Evolutionary conservation across 164 flowering plant genomes (phyloP).

Genomic region (Taxillus chinensis): DNA sequence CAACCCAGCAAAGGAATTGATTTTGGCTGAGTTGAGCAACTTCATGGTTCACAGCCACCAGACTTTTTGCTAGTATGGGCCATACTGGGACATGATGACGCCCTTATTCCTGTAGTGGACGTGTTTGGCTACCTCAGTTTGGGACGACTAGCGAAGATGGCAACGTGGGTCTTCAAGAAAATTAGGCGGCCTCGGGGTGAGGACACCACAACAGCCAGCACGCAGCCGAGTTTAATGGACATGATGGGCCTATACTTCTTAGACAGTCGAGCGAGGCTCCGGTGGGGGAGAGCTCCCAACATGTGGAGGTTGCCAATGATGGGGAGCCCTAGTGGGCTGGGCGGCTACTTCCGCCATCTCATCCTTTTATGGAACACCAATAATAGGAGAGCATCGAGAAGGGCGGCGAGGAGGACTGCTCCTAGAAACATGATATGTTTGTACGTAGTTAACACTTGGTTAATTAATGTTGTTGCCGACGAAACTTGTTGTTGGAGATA

Average conservation of each 20-base stretch:
- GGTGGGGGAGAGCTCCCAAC: conserved; percentile 5
- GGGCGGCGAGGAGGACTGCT: not conserved
- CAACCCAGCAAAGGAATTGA: not conserved
- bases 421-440: not conserved
- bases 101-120: not conserved
- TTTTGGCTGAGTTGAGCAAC: not conserved
- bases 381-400: not conserved
- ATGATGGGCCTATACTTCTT: conserved; percentile 8
- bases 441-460: no score
- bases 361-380: not conserved
- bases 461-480: no score
- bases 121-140: not conserved
- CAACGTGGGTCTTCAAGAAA: conserved; percentile 7
- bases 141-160: conserved; percentile 8
- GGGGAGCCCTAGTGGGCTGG: conserved; percentile 6
- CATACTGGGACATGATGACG: not conserved
- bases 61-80: not conserved
- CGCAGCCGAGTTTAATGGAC: conserved; percentile 2
- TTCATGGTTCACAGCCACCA: not conserved
- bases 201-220: conserved; percentile 3
- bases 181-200: conserved; percentile 3
- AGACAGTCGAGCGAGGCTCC: conserved; percentile 2
- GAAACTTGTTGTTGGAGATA: no score
- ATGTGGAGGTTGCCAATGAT: conserved; percentile 13
- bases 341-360: conserved; percentile 2